A percentile compares a stretch with the other conserved stretches of the same genome.
These are phyloP conservation scores for Heterobasidion irregulare DNA, from an alignment of 1,284 basidiomycete genomes.

Conservation along the genomic window DNA sequence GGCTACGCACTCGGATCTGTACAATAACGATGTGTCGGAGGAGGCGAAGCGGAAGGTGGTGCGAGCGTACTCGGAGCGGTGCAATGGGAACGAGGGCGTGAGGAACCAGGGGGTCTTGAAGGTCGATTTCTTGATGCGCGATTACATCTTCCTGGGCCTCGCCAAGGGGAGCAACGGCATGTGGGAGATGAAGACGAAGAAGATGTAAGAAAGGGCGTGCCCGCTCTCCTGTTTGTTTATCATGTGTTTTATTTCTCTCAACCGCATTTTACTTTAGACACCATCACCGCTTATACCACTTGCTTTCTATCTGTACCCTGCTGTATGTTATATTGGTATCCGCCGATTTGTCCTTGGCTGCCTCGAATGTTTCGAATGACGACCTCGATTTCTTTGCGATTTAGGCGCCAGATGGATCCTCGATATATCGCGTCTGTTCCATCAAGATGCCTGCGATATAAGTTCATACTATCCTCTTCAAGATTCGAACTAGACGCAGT, in stretches of 20 bases:
- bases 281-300: neutral
- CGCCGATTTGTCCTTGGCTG: neutral
- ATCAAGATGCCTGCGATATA: too few species aligned
- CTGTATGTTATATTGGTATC: neutral
- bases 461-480: too few species aligned
- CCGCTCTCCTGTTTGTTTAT: neutral
- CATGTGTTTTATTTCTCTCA: neutral
- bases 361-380: neutral
- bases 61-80: slow-evolving; percentile 28
- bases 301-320: neutral
- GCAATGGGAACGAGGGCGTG: slow-evolving; percentile 20
- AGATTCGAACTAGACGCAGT: too few species aligned
- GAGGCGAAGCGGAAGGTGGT: slow-evolving; percentile 26
- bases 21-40: slow-evolving; percentile 26
- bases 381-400: neutral
- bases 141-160: slow-evolving; percentile 30
- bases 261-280: neutral
- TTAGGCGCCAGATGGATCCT: too few species aligned
- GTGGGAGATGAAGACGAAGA: slow-evolving; percentile 35
- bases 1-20: slow-evolving; percentile 27
- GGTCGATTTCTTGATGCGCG: slow-evolving; percentile 34
- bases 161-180: slow-evolving; percentile 28
- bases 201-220: neutral
- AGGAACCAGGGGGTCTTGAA: slow-evolving; percentile 25
- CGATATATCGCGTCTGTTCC: too few species aligned